Evolutionary conservation across 768 basidiomycete species (phyloP), one percentile per base, ranked within the genome.

Genomic region (Boletus rubropictus): DNA sequence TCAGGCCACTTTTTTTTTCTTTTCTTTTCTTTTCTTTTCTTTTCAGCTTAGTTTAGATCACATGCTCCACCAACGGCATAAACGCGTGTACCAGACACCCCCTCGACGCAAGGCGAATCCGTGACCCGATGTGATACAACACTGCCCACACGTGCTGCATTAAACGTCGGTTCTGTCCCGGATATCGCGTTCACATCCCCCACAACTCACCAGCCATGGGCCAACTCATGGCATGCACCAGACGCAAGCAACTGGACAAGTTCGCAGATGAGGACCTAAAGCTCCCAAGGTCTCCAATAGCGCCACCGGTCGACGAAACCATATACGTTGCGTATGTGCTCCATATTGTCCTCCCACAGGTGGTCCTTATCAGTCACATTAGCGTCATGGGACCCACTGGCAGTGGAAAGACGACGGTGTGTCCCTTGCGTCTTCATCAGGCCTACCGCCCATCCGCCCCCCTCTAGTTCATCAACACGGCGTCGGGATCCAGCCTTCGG

Each of bases 1-100:
- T 65, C 63, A 60, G 62, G 34, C 65, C 65, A 66, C 65, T 65
- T 64, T 65, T 66, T 66, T 64, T 65, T 66, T 65, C 59, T 56
- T 52, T 51, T 40, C 10, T 27, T 27, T 27, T 27, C 11, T 28
- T 28, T 28, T 28, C 8, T 25, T 8, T 25, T 28, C 27, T n/a
- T 25, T 25, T 22, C 20, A 25, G 33, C 3, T 12, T 17, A 17
- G 43, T 36, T 56, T 42, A 25, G 46, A 42, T 56, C 51, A 57
- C 55, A 53, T 55, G 54, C 41, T 18, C 32, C 43, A 54, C 45
- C 45, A 41, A 55, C 46, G 51, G 48, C 29, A 43, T 32, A 49
- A 58, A 58, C 53, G 47, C 56, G 53, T 59, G 56, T 62, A 49
- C 44, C 50, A 44, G 31, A 33, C n/a, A 60, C 52, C 49, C 48